phyloP scores from a whole-genome alignment of 2,329 filamentous ascomycete species.

The Aspergillus sp. region DNA sequence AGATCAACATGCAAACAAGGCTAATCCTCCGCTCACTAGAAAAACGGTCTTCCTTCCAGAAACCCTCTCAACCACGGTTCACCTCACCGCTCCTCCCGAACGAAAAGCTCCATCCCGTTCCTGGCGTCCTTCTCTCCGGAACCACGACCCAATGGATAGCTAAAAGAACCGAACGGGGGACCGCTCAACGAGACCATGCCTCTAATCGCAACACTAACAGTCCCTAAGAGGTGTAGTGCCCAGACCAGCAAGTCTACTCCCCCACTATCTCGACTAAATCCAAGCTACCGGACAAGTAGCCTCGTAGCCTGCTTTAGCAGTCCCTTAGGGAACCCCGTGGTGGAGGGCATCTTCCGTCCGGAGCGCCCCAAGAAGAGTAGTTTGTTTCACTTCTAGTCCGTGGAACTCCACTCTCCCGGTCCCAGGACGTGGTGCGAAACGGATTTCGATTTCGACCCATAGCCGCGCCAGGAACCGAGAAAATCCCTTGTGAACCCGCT shows the following conservation, averaged over 20 bases:
- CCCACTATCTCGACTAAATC: background rate
- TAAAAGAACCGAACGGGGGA: no score
- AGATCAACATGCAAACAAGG: slow-evolving; percentile 11
- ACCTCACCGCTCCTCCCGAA: slow-evolving; percentile 10
- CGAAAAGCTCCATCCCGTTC: background rate
- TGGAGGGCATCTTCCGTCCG: background rate
- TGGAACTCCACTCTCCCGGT: background rate
- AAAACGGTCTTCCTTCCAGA: slow-evolving; percentile 14
- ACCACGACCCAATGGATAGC: background rate
- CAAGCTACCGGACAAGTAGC: background rate
- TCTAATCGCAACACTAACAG: background rate
- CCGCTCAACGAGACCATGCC: background rate
- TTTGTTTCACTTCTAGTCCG: background rate
- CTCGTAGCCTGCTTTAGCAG: background rate
- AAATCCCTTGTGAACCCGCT: background rate
- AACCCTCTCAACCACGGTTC: slow-evolving; percentile 18
- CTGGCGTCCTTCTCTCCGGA: background rate
- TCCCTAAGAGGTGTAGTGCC: background rate
- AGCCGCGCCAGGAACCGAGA: slow-evolving; percentile 6
- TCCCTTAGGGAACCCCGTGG: background rate
- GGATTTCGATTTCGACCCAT: background rate
- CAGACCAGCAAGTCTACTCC: background rate
- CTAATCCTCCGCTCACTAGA: slow-evolving; percentile 12
- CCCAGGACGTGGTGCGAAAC: background rate
- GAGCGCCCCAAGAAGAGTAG: background rate